Conservation (phyloP, 75 land plant species). For the Cryptomeria japonica region DNA sequence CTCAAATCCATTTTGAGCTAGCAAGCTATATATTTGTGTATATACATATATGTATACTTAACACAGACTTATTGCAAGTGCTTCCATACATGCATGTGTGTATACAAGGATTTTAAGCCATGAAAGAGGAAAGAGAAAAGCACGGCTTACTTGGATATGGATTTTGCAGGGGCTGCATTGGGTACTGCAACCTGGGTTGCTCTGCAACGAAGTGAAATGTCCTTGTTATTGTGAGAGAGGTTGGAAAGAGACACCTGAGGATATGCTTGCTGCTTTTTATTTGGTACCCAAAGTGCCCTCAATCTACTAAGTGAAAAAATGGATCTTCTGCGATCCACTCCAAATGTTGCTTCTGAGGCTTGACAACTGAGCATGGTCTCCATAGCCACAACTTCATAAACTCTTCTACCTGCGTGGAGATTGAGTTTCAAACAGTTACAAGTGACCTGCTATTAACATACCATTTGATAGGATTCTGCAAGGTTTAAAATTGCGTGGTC, state of each 20-base stretch:
- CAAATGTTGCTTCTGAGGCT: background rate
- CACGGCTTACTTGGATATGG: background rate
- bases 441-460: too few species aligned
- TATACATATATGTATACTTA: too few species aligned
- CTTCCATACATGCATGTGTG: background rate
- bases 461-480: too few species aligned
- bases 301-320: background rate
- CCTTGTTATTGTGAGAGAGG: background rate
- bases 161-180: slow-evolving; percentile 6
- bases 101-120: background rate
- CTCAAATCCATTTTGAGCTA: too few species aligned
- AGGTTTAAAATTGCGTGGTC: too few species aligned
- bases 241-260: background rate
- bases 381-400: background rate
- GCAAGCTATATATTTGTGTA: too few species aligned
- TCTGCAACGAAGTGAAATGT: slow-evolving; percentile 2
- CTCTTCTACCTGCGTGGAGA: background rate
- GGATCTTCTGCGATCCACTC: slow-evolving; percentile 1
- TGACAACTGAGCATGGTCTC: background rate
- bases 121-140: background rate
- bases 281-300: background rate
- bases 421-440: too few species aligned
- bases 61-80: too few species aligned
- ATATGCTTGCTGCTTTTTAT: background rate
- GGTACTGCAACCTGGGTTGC: slow-evolving; percentile 12